phyloP scores from a whole-genome alignment of 2,329 filamentous ascomycete genomes.

The Neofusicoccum sp. region DNA sequence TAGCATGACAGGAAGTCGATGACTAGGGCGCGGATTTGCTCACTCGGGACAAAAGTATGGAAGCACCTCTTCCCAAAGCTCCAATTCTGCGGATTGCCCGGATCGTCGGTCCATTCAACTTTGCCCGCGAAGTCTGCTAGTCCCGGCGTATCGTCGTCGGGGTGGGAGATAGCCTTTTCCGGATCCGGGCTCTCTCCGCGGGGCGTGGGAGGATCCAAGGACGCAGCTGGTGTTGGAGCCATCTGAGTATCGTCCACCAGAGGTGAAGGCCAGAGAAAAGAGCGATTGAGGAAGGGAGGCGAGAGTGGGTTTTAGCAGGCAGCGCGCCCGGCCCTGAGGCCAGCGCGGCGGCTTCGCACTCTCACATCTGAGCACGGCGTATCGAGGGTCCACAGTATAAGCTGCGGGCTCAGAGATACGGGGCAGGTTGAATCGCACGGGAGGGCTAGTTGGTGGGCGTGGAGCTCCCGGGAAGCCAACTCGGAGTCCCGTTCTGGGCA shows the following conservation, averaged over 20 bases:
- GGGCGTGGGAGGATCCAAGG: background rate
- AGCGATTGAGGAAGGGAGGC: background rate
- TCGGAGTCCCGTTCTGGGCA: background rate
- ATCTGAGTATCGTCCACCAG: background rate
- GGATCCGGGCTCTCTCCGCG: slow-evolving; percentile 2
- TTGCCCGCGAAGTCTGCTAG: slow-evolving; percentile 28
- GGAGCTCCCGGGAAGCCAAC: background rate
- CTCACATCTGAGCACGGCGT: background rate
- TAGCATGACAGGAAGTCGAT: slow-evolving; percentile 63
- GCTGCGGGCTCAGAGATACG: background rate
- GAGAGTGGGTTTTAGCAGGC: background rate
- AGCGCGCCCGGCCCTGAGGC: background rate
- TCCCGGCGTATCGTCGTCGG: background rate
- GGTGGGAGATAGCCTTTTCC: slow-evolving; percentile 1
- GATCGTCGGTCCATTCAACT: slow-evolving; percentile 66
- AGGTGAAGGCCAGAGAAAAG: too few relatives aligned
- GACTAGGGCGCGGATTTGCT: slow-evolving; percentile 34
- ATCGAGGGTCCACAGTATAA: slow-evolving; percentile 7
- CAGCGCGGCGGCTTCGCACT: background rate
- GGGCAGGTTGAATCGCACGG: slow-evolving; percentile 20
- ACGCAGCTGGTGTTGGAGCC: background rate
- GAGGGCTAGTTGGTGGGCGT: background rate
- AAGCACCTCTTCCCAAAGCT: slow-evolving; percentile 63
- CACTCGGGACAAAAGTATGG: slow-evolving; percentile 17
- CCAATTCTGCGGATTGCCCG: slow-evolving; percentile 74